phyloP scores from a whole-genome alignment of 768 basidiomycete species.

The Gloeophyllum trabeum region DNA sequence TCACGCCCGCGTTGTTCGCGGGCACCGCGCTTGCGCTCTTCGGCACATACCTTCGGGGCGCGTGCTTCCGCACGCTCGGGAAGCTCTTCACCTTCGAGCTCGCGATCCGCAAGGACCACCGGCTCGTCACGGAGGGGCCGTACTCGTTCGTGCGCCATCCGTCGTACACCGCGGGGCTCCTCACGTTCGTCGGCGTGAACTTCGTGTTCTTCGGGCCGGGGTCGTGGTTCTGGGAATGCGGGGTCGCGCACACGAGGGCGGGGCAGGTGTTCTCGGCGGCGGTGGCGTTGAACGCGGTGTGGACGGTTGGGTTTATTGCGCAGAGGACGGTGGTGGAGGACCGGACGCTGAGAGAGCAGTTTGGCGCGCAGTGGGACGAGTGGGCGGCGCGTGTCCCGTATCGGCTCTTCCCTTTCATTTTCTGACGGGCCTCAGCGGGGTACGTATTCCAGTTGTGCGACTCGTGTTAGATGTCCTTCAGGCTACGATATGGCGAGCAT shows the following conservation, averaged over 20 bases:
- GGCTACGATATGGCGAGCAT: no score
- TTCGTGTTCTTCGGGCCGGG: conserved; percentile 3
- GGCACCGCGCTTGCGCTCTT: neutral
- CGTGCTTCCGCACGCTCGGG: conserved; percentile 7
- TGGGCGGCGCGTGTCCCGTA: neutral
- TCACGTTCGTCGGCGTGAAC: conserved; percentile 1
- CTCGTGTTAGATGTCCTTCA: no score
- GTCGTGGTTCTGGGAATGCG: conserved; percentile 2
- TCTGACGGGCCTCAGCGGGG: no score
- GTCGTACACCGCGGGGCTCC: conserved; percentile 7
- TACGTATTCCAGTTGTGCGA: no score
- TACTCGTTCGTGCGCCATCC: conserved; percentile 13
- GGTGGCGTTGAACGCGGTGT: no score
- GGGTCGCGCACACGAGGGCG: neutral
- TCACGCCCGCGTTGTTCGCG: neutral
- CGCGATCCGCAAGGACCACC: conserved; percentile 5
- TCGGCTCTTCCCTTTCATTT: neutral
- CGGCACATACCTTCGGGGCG: conserved; percentile 6
- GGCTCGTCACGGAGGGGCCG: conserved; percentile 10
- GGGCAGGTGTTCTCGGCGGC: neutral
- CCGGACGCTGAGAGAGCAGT: neutral
- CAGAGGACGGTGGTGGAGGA: neutral
- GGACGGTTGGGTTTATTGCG: neutral
- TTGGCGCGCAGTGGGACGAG: neutral
- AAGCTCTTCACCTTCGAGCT: conserved; percentile 12